Evolutionary conservation across 2,329 filamentous ascomycete genomes (phyloP).

Genomic region (Fusarium sp.): DNA sequence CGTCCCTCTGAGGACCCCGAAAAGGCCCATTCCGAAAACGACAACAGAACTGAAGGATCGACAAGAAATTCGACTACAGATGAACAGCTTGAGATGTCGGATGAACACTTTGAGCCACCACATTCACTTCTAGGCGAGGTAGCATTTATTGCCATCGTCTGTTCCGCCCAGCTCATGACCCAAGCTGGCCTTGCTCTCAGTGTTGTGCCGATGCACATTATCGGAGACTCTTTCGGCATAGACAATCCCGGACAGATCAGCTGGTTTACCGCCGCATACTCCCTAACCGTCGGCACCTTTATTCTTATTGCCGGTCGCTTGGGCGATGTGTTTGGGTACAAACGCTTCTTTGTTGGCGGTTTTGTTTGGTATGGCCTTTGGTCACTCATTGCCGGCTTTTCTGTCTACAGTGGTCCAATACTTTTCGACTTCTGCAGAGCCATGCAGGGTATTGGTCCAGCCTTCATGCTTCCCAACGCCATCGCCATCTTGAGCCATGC

Average conservation of each 20-base stretch:
- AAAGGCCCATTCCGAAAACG: neutral
- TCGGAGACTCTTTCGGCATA: constrained; percentile 56
- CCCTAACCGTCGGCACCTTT: constrained; percentile 63
- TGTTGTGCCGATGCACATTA: constrained; percentile 51
- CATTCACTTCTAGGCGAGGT: constrained; percentile 3
- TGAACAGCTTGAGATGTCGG: neutral
- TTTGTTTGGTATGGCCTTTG: constrained; percentile 63
- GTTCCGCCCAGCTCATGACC: constrained; percentile 37
- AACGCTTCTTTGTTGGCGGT: constrained; percentile 61
- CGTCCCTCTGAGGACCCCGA: neutral
- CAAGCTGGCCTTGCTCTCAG: constrained; percentile 34
- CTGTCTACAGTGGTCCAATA: constrained; percentile 52
- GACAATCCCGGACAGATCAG: constrained; percentile 53
- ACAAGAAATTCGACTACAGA: neutral
- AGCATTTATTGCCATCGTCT: constrained; percentile 27
- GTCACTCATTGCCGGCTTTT: constrained; percentile 56
- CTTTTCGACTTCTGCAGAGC: constrained; percentile 61
- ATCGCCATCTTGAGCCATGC: constrained; percentile 66
- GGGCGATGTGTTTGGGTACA: constrained; percentile 65
- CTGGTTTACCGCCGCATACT: constrained; percentile 67
- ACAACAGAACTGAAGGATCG: neutral
- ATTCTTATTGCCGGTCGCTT: constrained; percentile 64
- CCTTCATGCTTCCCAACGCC: constrained; percentile 66
- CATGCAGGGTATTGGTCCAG: constrained; percentile 65
- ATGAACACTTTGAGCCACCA: neutral